Conservation (phyloP, 306 rosid species). For the Medicago truncatula region DNA sequence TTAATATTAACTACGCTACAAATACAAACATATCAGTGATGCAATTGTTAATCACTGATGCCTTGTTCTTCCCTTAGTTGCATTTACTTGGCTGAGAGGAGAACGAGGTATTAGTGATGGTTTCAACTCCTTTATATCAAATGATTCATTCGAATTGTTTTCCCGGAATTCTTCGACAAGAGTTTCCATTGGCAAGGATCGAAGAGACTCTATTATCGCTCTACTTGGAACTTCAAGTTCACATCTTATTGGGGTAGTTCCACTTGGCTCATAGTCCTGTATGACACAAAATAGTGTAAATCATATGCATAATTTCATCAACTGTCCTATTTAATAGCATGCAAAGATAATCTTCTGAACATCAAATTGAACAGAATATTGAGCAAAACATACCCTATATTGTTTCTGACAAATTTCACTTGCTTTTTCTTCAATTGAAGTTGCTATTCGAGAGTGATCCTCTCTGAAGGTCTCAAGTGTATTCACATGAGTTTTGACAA, state of each 20-base stretch:
- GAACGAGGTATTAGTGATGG: slow-evolving; percentile 91
- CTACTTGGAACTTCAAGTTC: slow-evolving; percentile 80
- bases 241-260: slow-evolving; percentile 63
- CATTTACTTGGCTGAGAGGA: slow-evolving; percentile 75
- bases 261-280: slow-evolving; percentile 92
- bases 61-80: not conserved
- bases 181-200: slow-evolving; percentile 83
- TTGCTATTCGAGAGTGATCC: slow-evolving; percentile 67
- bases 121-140: slow-evolving; percentile 72
- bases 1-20: slow-evolving; percentile 45
- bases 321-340: slow-evolving; percentile 1
- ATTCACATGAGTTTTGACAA: slow-evolving; percentile 57
- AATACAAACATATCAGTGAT: slow-evolving; percentile 46
- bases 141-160: slow-evolving; percentile 67
- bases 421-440: slow-evolving; percentile 59
- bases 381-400: slow-evolving; percentile 59
- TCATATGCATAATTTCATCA: slow-evolving; percentile 19
- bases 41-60: not conserved
- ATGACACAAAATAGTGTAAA: slow-evolving; percentile 12
- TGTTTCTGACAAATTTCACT: slow-evolving; percentile 64
- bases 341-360: slow-evolving; percentile 10
- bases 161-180: slow-evolving; percentile 87
- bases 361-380: slow-evolving; percentile 19
- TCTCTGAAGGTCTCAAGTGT: slow-evolving; percentile 64
- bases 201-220: slow-evolving; percentile 79